Conservation (phyloP, 257 asterid species). For the Plantago ovata region DNA sequence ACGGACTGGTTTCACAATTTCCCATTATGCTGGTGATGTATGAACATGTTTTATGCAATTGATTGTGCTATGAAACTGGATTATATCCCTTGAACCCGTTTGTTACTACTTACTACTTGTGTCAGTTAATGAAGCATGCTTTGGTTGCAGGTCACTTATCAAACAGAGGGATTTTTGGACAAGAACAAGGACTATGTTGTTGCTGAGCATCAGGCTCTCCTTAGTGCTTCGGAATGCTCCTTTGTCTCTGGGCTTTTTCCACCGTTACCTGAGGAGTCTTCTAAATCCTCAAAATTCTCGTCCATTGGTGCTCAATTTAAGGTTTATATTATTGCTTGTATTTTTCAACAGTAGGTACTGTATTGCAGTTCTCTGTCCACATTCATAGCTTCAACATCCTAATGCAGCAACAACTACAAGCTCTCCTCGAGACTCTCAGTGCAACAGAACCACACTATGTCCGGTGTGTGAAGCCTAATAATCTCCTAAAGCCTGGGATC, state of each 20-base stretch:
- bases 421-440: slow-evolving; percentile 80
- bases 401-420: slow-evolving; percentile 81
- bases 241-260: slow-evolving; percentile 79
- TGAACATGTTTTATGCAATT: slow-evolving; percentile 26
- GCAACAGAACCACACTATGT: slow-evolving; percentile 85
- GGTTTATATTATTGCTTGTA: slow-evolving; percentile 38
- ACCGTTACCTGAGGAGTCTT: slow-evolving; percentile 73
- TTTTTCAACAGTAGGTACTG: slow-evolving; percentile 13
- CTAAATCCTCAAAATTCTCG: slow-evolving; percentile 79
- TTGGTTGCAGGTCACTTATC: slow-evolving; percentile 76
- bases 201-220: slow-evolving; percentile 89
- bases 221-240: slow-evolving; percentile 64
- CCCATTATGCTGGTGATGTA: slow-evolving; percentile 98
- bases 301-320: slow-evolving; percentile 87
- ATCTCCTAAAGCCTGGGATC: slow-evolving; percentile 71
- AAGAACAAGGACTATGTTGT: slow-evolving; percentile 89
- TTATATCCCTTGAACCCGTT: background rate
- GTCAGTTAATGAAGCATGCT: slow-evolving; percentile 26
- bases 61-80: slow-evolving; percentile 2
- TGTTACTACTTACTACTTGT: slow-evolving; percentile 20
- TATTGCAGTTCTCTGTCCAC: slow-evolving; percentile 13
- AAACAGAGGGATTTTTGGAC: slow-evolving; percentile 77
- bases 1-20: slow-evolving; percentile 73
- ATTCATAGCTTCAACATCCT: slow-evolving; percentile 23
- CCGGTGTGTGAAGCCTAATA: slow-evolving; percentile 90